Conservation (phyloP, 1,284 basidiomycete genomes). For the Schizophyllum amplum region DNA sequence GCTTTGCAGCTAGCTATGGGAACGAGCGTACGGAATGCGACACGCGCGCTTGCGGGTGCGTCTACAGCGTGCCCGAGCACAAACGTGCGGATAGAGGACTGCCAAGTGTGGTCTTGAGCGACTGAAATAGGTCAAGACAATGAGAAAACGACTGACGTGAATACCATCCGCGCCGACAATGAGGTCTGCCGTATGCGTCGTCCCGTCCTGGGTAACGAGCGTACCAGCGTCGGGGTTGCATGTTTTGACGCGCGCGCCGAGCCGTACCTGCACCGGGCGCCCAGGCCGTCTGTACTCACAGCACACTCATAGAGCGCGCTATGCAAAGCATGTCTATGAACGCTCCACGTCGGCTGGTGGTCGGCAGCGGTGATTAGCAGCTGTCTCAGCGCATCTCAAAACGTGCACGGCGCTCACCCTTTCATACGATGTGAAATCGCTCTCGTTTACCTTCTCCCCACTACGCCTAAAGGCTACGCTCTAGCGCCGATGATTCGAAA, state of each 20-base stretch:
- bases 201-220: background rate
- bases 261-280: background rate
- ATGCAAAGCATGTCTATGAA: constrained; percentile 10
- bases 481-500: too few species aligned
- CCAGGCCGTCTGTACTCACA: constrained; percentile 3
- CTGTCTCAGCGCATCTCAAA: too few species aligned
- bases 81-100: constrained; percentile 7
- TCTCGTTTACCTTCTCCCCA: constrained; percentile 4
- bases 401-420: too few species aligned
- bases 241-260: background rate
- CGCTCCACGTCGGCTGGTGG: constrained; percentile 7
- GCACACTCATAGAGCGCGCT: constrained; percentile 8
- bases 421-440: background rate
- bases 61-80: constrained; percentile 2
- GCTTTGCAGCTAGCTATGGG: background rate
- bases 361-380: too few species aligned
- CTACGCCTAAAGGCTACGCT: constrained; percentile 8
- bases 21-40: constrained; percentile 1
- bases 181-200: background rate
- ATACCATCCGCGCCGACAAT: constrained; percentile 9
- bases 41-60: background rate
- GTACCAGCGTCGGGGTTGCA: constrained; percentile 2
- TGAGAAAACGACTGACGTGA: background rate
- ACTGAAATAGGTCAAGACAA: too few species aligned
- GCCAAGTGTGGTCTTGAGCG: background rate